These are phyloP conservation scores for Rhizophagus clarus DNA, from an alignment of 192 early-diverging fungal species.

Conservation along the genomic window DNA sequence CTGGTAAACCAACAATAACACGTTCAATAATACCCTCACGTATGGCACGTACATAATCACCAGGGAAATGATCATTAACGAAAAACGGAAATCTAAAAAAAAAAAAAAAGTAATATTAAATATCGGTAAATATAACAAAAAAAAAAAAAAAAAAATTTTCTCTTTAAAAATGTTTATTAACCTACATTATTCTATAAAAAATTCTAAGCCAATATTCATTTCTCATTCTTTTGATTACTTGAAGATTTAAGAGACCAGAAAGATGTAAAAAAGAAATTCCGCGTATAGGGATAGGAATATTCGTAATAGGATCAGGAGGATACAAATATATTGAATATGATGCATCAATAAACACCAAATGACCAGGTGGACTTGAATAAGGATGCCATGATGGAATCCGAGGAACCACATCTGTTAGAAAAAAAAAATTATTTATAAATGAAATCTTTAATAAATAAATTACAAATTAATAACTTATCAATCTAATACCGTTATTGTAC, in stretches of 20 bases:
- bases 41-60: constrained; percentile 49
- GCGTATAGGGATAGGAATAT: constrained; percentile 51
- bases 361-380: constrained; percentile 57
- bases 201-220: constrained; percentile 49
- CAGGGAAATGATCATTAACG: constrained; percentile 60
- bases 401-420: not conserved
- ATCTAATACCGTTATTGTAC: constrained; percentile 53
- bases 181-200: constrained; percentile 41
- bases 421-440: not conserved
- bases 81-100: constrained; percentile 45
- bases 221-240: constrained; percentile 48
- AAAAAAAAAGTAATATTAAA: not conserved
- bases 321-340: constrained; percentile 49
- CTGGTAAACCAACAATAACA: constrained; percentile 33
- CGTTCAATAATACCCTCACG: constrained; percentile 50
- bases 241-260: constrained; percentile 51
- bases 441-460: not conserved
- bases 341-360: constrained; percentile 56
- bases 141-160: too few species aligned
- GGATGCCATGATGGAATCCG: constrained; percentile 41
- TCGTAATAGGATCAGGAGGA: constrained; percentile 52
- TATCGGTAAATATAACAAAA: not conserved
- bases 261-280: constrained; percentile 56
- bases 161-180: not conserved
- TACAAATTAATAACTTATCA: not conserved